phyloP scores from a whole-genome alignment of 139 green algal species.

The Chlorella sp. region DNA sequence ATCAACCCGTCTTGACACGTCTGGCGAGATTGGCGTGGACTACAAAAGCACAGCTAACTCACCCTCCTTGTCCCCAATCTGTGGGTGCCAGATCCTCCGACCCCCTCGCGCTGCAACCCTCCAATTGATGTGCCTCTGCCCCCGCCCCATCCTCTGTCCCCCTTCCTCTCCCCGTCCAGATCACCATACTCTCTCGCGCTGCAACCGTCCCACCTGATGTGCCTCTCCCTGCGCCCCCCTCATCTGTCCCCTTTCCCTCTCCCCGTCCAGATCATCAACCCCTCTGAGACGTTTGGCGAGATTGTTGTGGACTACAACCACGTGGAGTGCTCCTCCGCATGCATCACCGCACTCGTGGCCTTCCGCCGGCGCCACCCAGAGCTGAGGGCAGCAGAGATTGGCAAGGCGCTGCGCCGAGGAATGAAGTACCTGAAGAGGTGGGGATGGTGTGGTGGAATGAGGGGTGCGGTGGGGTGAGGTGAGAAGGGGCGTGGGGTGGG shows the following conservation, averaged over 20 bases:
- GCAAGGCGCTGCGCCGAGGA: constrained; percentile 34
- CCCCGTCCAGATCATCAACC: constrained; percentile 93
- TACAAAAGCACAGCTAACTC: no score
- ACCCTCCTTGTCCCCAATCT: no score
- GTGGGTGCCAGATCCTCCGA: no score
- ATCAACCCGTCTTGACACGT: constrained; percentile 98
- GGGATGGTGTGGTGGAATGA: not conserved
- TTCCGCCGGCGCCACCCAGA: constrained; percentile 70
- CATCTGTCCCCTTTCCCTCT: no score
- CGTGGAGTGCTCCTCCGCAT: constrained; percentile 94
- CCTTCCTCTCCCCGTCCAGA: not conserved
- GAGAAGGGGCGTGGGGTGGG: no score
- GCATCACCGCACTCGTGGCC: constrained; percentile 86
- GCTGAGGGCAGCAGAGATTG: constrained; percentile 53
- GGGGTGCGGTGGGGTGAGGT: no score
- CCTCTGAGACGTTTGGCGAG: constrained; percentile 98
- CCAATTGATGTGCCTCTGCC: no score
- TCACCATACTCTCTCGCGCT: not conserved
- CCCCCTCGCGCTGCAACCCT: no score
- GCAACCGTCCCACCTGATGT: no score
- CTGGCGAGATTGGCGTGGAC: constrained; percentile 99
- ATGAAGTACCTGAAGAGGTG: constrained; percentile 43
- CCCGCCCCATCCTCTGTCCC: no score
- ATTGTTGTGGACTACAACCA: constrained; percentile 99
- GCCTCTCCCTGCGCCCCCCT: no score